Conservation (phyloP, 1,284 basidiomycete genomes). For the Leccinum insigne region DNA sequence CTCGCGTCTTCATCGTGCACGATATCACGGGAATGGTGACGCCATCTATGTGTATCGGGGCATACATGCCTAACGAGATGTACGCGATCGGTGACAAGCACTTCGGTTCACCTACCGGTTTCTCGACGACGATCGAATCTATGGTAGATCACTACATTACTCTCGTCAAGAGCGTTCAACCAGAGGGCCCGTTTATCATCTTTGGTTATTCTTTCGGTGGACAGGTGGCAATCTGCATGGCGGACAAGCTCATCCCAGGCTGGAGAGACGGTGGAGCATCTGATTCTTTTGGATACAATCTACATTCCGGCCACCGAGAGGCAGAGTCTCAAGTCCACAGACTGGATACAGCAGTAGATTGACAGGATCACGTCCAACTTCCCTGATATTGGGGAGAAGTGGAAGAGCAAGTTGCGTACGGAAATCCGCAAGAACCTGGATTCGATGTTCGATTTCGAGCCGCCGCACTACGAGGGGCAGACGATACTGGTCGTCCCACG, state of each 20-base stretch:
- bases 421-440: constrained; percentile 25
- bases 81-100: constrained; percentile 33
- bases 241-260: constrained; percentile 21
- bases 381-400: constrained; percentile 32
- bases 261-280: constrained; percentile 27
- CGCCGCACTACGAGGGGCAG: constrained; percentile 24
- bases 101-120: constrained; percentile 30
- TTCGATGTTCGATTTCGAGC: constrained; percentile 26
- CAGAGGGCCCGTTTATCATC: constrained; percentile 27
- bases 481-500: constrained; percentile 30
- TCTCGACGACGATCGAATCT: constrained; percentile 23
- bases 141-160: constrained; percentile 34
- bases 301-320: constrained; percentile 29
- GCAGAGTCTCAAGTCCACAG: constrained; percentile 30
- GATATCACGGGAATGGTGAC: constrained; percentile 34
- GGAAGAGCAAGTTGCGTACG: constrained; percentile 28
- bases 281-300: constrained; percentile 30
- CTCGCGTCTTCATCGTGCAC: constrained; percentile 30
- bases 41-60: constrained; percentile 33
- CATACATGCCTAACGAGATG: constrained; percentile 34
- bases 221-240: constrained; percentile 29
- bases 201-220: constrained; percentile 31
- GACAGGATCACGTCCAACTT: constrained; percentile 33
- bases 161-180: constrained; percentile 26
- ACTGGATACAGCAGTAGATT: constrained; percentile 30